A percentile compares a stretch with the other conserved stretches of the same genome.
phyloP scores from a whole-genome alignment of 2,329 filamentous ascomycete species.

The Zopfia rhizophila region DNA sequence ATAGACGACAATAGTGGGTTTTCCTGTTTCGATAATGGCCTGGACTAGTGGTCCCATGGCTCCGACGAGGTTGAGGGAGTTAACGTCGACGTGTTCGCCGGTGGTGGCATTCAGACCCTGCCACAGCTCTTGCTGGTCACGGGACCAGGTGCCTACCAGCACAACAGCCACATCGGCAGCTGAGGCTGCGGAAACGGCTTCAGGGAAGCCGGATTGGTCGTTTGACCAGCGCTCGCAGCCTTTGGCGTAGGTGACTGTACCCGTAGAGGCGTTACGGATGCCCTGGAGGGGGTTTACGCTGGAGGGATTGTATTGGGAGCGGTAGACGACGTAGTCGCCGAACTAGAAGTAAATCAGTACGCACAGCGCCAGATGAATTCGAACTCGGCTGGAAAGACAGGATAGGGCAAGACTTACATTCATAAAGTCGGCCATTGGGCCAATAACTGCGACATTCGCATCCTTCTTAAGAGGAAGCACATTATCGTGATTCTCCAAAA shows the following conservation, averaged over 20 bases:
- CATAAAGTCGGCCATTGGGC: constrained; percentile 78
- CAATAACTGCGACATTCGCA: constrained; percentile 77
- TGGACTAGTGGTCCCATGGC: constrained; percentile 74
- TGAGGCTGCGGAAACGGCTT: constrained; percentile 72
- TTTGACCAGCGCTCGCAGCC: constrained; percentile 79
- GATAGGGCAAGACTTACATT: constrained; percentile 62
- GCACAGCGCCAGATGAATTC: not conserved
- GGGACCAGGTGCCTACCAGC: constrained; percentile 78
- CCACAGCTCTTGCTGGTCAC: constrained; percentile 79
- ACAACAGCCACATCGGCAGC: constrained; percentile 77
- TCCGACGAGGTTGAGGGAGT: constrained; percentile 72
- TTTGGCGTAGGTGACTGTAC: constrained; percentile 72
- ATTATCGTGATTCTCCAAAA: constrained; percentile 76
- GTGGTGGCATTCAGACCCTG: constrained; percentile 76
- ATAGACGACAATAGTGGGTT: constrained; percentile 74
- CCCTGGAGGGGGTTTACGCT: constrained; percentile 77
- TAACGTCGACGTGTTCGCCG: constrained; percentile 76
- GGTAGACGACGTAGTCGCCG: constrained; percentile 77
- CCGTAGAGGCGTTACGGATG: constrained; percentile 68
- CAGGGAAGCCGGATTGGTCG: constrained; percentile 73
- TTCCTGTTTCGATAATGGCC: constrained; percentile 73
- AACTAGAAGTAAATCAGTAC: constrained; percentile 58
- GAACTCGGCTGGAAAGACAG: not conserved
- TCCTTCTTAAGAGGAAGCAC: constrained; percentile 73
- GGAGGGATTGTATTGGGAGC: constrained; percentile 64